These are phyloP conservation scores for Blumeria hordei DNA, from an alignment of 2,329 filamentous ascomycete species.

Conservation along the genomic window DNA sequence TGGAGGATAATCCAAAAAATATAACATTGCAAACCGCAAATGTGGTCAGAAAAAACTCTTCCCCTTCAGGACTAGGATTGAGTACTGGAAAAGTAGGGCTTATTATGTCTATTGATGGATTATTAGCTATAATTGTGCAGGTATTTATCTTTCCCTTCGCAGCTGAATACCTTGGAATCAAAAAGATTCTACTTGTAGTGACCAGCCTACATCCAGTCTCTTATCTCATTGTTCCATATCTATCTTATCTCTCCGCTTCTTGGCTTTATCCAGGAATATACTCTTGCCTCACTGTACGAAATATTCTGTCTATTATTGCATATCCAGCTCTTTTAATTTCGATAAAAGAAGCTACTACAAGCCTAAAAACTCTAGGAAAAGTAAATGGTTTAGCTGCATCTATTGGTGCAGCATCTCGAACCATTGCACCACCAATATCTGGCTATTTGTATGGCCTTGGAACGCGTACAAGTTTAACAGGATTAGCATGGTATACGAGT, in stretches of 20 bases:
- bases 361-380: conserved; percentile 29
- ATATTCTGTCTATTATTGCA: conserved; percentile 34
- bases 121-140: conserved; percentile 34
- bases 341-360: conserved; percentile 40
- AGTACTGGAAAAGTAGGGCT: conserved; percentile 36
- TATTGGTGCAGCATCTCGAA: conserved; percentile 40
- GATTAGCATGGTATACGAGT: conserved; percentile 39
- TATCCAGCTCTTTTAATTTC: conserved; percentile 42
- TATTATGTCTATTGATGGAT: conserved; percentile 33
- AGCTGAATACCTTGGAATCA: conserved; percentile 32
- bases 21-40: background rate
- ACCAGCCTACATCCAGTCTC: conserved; percentile 35
- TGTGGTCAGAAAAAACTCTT: conserved; percentile 9
- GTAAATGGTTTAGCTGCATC: conserved; percentile 43
- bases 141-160: conserved; percentile 34
- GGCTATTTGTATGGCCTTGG: conserved; percentile 39
- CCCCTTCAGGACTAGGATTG: conserved; percentile 36
- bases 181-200: conserved; percentile 29
- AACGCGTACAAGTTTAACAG: conserved; percentile 31
- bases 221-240: conserved; percentile 32
- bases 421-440: conserved; percentile 38
- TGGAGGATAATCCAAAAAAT: conserved; percentile 43
- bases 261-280: conserved; percentile 33
- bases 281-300: conserved; percentile 21
- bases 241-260: conserved; percentile 28